Evolutionary conservation across 805 yeast genomes (phyloP).

Genomic region (Ogataea nitratoaversa): DNA sequence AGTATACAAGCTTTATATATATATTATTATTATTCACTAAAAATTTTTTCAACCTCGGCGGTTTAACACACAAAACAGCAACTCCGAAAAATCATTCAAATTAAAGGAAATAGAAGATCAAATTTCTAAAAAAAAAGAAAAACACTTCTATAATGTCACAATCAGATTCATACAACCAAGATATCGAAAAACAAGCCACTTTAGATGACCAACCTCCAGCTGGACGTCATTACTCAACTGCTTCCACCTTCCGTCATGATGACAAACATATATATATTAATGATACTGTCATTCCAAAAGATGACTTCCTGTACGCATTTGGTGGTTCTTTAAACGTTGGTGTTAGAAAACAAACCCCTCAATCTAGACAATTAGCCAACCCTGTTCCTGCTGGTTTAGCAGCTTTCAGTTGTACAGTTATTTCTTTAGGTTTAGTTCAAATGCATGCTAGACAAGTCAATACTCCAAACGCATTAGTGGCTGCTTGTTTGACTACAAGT

Average conservation of each 20-base stretch:
- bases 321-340: slow-evolving; percentile 54
- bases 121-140: background rate
- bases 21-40: too few species aligned
- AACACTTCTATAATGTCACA: slow-evolving; percentile 15
- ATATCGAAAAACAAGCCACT: slow-evolving; percentile 24
- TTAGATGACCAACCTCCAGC: slow-evolving; percentile 9
- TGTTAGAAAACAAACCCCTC: slow-evolving; percentile 25
- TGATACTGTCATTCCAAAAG: slow-evolving; percentile 40
- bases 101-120: background rate
- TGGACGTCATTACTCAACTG: slow-evolving; percentile 6
- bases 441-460: slow-evolving; percentile 44
- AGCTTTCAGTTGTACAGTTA: slow-evolving; percentile 43
- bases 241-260: slow-evolving; percentile 35
- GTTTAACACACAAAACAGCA: too few species aligned
- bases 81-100: too few species aligned
- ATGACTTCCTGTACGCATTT: slow-evolving; percentile 59
- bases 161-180: slow-evolving; percentile 22
- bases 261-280: slow-evolving; percentile 40
- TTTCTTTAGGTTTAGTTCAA: slow-evolving; percentile 43
- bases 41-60: too few species aligned
- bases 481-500: slow-evolving; percentile 45
- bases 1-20: too few species aligned
- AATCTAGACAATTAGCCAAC: slow-evolving; percentile 32
- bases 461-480: slow-evolving; percentile 39
- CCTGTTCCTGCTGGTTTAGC: slow-evolving; percentile 54